Evolutionary conservation across 768 basidiomycete species (phyloP).

Genomic region (Suillus discolor): DNA sequence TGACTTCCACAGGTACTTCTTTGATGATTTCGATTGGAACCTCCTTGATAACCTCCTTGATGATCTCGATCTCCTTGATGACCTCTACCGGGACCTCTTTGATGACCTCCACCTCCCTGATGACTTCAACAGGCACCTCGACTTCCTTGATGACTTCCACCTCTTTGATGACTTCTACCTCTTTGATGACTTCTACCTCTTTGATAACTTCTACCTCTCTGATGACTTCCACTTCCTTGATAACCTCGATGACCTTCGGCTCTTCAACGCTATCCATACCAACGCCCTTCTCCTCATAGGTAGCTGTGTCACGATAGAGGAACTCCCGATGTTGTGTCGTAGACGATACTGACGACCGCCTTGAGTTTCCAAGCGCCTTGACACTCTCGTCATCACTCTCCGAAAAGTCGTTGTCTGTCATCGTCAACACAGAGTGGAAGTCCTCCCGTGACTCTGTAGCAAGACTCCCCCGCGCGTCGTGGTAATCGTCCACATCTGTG

Average conservation of each 20-base stretch:
- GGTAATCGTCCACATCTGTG: conserved; percentile 71
- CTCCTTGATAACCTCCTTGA: conserved; percentile 28
- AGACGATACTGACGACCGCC: conserved; percentile 30
- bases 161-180: conserved; percentile 27
- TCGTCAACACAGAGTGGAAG: conserved; percentile 76
- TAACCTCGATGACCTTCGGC: conserved; percentile 31
- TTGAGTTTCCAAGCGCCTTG: conserved; percentile 58
- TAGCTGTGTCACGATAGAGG: conserved; percentile 27
- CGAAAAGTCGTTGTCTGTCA: conserved; percentile 68
- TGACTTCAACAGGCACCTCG: conserved; percentile 25
- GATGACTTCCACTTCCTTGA: conserved; percentile 33
- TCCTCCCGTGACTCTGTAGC: conserved; percentile 72
- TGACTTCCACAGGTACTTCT: conserved; percentile 18
- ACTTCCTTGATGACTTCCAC: conserved; percentile 20
- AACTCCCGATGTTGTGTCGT: conserved; percentile 18
- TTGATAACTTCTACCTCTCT: conserved; percentile 29
- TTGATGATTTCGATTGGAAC: conserved; percentile 25
- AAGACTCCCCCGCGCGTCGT: conserved; percentile 73
- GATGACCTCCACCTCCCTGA: conserved; percentile 30
- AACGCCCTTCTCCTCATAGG: conserved; percentile 55
- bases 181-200: conserved; percentile 31
- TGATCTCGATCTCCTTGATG: conserved; percentile 24
- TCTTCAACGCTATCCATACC: conserved; percentile 34
- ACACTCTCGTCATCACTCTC: conserved; percentile 72
- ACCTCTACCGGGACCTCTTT: conserved; percentile 22